Evolutionary conservation across 108 stramenopile species (phyloP).

Genomic region (Epipyxis sp.): DNA sequence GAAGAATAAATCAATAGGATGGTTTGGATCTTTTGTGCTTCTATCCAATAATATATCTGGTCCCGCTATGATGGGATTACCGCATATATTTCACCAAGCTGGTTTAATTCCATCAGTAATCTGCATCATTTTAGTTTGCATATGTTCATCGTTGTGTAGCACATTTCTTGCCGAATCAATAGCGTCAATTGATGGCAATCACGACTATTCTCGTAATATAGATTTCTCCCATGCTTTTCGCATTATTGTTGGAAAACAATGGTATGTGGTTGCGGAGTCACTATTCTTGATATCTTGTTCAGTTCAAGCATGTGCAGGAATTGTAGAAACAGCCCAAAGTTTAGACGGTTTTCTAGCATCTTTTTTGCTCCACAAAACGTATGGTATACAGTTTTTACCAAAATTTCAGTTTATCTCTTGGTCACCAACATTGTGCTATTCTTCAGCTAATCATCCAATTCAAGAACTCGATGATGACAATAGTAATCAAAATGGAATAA

Average conservation of each 20-base stretch:
- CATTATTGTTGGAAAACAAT: background rate
- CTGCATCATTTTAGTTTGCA: constrained; percentile 54
- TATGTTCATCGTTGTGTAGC: constrained; percentile 62
- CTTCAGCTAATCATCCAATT: background rate
- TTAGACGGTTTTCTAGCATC: constrained; percentile 24
- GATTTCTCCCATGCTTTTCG: constrained; percentile 36
- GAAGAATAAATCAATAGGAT: constrained; percentile 47
- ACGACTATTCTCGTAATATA: background rate
- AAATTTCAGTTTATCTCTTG: constrained; percentile 1
- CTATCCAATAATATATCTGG: constrained; percentile 69
- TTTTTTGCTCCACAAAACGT: constrained; percentile 10
- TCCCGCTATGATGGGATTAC: constrained; percentile 70
- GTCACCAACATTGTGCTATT: background rate
- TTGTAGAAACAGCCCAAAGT: constrained; percentile 37
- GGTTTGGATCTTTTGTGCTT: constrained; percentile 61
- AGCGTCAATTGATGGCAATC: constrained; percentile 14
- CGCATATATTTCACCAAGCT: constrained; percentile 62
- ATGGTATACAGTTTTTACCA: constrained; percentile 22
- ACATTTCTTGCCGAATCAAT: constrained; percentile 68
- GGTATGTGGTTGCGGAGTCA: background rate
- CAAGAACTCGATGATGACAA: background rate
- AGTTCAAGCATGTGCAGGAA: constrained; percentile 24
- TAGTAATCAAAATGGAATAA: background rate
- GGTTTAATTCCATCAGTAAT: constrained; percentile 63
- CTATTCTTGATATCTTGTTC: constrained; percentile 31